Evolutionary conservation across 768 basidiomycete genomes (phyloP).

Genomic region (Stropharia rugosoannulata): DNA sequence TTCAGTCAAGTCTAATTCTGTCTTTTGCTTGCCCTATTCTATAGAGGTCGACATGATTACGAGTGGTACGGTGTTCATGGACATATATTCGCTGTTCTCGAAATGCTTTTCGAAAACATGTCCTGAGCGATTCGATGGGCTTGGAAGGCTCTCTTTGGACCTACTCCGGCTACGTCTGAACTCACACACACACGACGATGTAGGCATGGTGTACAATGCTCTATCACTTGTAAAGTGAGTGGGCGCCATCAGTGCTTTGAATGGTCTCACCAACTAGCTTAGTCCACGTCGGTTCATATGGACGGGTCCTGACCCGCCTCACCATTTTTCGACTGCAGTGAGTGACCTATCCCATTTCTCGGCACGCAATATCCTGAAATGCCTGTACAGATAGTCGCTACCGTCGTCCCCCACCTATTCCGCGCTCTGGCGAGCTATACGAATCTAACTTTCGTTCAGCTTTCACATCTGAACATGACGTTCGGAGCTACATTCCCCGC

Average conservation of each 20-base stretch:
- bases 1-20: neutral
- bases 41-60: constrained; percentile 17
- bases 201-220: constrained; percentile 22
- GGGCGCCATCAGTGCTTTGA: neutral
- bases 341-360: constrained; percentile 17
- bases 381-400: constrained; percentile 41
- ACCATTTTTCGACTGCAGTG: constrained; percentile 64
- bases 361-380: neutral
- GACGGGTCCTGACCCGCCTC: constrained; percentile 61
- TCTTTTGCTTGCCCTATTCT: constrained; percentile 16
- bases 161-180: constrained; percentile 22
- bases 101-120: constrained; percentile 8
- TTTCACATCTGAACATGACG: constrained; percentile 40
- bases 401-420: constrained; percentile 37
- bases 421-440: constrained; percentile 39
- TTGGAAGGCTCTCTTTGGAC: constrained; percentile 23
- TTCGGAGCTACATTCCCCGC: constrained; percentile 24
- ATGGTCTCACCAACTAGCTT: neutral
- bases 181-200: constrained; percentile 22
- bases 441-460: constrained; percentile 41
- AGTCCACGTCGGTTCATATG: constrained; percentile 52
- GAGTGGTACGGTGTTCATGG: constrained; percentile 15
- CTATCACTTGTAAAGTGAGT: constrained; percentile 28
- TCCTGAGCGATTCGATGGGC: constrained; percentile 17
- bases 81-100: constrained; percentile 17